A percentile compares a stretch with the other conserved stretches of the same genome.
Evolutionary conservation across 2,329 filamentous ascomycete species (phyloP).

Genomic region (Monosporascus sp.): DNA sequence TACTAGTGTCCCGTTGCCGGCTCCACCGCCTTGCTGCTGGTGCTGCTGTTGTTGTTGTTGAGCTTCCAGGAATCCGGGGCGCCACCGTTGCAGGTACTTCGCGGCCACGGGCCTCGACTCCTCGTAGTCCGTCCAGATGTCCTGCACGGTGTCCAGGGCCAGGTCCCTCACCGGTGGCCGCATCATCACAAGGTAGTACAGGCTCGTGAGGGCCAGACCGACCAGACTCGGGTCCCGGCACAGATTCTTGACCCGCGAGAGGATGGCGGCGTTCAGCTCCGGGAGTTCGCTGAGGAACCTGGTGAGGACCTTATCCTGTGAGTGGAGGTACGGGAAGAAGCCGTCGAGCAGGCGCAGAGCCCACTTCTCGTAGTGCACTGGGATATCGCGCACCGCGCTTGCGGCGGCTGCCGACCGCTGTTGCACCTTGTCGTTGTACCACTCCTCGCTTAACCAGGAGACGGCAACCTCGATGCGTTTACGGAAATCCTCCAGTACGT

Average conservation of each 20-base stretch:
- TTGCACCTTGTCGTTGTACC: constrained; percentile 80
- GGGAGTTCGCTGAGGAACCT: constrained; percentile 91
- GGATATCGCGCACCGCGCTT: constrained; percentile 38
- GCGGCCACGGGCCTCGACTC: constrained; percentile 57
- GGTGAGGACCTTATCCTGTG: constrained; percentile 82
- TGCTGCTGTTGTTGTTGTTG: constrained; percentile 16
- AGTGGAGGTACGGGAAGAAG: constrained; percentile 85
- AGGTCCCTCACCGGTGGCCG: constrained; percentile 58
- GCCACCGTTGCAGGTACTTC: constrained; percentile 58
- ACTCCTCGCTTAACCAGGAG: constrained; percentile 93
- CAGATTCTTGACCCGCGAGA: constrained; percentile 65
- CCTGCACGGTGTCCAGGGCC: constrained; percentile 59
- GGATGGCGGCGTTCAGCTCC: constrained; percentile 63
- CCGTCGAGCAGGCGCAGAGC: constrained; percentile 78
- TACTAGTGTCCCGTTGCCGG: not conserved
- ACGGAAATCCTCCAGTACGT: constrained; percentile 88
- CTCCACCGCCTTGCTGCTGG: not conserved
- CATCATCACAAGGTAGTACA: constrained; percentile 64
- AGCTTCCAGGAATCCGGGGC: constrained; percentile 46
- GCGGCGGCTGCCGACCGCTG: constrained; percentile 33
- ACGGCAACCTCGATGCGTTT: constrained; percentile 85
- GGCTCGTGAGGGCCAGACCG: constrained; percentile 56
- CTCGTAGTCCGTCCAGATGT: constrained; percentile 62
- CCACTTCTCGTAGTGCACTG: constrained; percentile 72
- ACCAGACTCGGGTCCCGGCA: constrained; percentile 63